Evolutionary conservation across 305 asterid species (phyloP), one percentile per base, ranked within the genome.

Genomic region (Solanum aculeatissimum): DNA sequence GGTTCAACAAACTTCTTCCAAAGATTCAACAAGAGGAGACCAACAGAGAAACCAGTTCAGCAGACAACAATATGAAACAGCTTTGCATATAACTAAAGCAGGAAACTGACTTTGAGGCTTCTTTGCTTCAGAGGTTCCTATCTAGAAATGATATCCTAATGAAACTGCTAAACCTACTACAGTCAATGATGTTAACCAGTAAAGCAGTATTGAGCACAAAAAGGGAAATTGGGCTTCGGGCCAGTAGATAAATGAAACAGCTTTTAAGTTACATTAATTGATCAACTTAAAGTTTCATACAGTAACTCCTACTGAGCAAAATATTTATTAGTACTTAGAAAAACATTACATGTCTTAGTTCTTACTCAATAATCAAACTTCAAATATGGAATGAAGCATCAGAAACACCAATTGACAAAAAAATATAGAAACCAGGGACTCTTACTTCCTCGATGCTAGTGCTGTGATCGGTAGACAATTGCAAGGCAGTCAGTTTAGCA

Each of bases 391-490:
- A 74, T 25, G 80, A 72, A 72, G 38, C 81, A 74, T 6, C 57
- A 45, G 13, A 13, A 72, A 74, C 40, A 43, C 43, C 81, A 9
- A 70, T 45, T 45, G 81, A 74, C 21, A 45, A 42, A 16, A 35
- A 32, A 32, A 66, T 45, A 42, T 42, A 71, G 80, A 71, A 71
- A 74, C 58, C 38, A 38, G 45, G 35, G 84, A 75, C 54, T 25
- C 87, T 70, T 88, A 92, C 97, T 94, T 92, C 95, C 82, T 92
- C 92, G 86, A 94, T 92, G 92, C 97, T 94, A 47, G 97, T 94
- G 91, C 97, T 94, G 82, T 94, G 97, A 89, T 94, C 97, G 71
- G 94, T 92, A 47, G 97, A 94, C 88, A 94, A 87, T 84, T 94
- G 97, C 89, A 92, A 84, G 47, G 97, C 95, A 81, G 86, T 80